A percentile compares a stretch with the other conserved stretches of the same genome.
Conservation (phyloP, 2,329 filamentous ascomycete genomes). For the Colletotrichum destructivum region DNA sequence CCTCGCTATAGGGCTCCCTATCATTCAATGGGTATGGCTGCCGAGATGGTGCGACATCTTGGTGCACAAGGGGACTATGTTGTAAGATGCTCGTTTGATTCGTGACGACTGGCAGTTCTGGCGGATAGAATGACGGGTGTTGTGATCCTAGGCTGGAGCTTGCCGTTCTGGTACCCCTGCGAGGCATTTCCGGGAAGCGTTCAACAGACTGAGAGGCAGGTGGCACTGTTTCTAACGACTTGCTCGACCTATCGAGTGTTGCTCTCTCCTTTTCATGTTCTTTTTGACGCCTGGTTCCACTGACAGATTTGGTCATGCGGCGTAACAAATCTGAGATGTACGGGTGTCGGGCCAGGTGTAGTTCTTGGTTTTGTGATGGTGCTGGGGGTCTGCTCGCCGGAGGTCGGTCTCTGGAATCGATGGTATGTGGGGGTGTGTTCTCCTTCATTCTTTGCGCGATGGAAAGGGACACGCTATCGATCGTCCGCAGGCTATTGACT, state of each 20-base stretch:
- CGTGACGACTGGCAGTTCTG: conserved; percentile 41
- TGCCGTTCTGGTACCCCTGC: conserved; percentile 49
- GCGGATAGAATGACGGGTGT: conserved; percentile 48
- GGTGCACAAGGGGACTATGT: conserved; percentile 29
- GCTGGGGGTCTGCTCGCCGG: not conserved
- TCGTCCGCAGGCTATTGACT: conserved; percentile 42
- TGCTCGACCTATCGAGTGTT: not conserved
- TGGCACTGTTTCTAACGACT: not conserved
- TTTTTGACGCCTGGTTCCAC: not conserved
- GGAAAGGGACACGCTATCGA: conserved; percentile 12
- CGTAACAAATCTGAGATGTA: not conserved
- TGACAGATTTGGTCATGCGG: not conserved
- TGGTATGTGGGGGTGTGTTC: not conserved
- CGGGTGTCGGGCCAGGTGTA: not conserved
- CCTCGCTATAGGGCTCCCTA: conserved; percentile 15
- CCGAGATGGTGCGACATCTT: conserved; percentile 42
- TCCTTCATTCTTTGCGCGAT: conserved; percentile 1
- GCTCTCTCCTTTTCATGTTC: not conserved
- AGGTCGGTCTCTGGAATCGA: no score
- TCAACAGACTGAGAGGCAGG: conserved; percentile 3
- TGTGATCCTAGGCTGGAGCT: conserved; percentile 50
- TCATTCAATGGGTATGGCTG: conserved; percentile 2
- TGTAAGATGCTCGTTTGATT: conserved; percentile 25
- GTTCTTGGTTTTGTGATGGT: not conserved
- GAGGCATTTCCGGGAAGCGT: not conserved